Evolutionary conservation across 345 rosid genomes (phyloP), one percentile per base, ranked within the genome.

Genomic region (Sisymbrium altissimum): DNA sequence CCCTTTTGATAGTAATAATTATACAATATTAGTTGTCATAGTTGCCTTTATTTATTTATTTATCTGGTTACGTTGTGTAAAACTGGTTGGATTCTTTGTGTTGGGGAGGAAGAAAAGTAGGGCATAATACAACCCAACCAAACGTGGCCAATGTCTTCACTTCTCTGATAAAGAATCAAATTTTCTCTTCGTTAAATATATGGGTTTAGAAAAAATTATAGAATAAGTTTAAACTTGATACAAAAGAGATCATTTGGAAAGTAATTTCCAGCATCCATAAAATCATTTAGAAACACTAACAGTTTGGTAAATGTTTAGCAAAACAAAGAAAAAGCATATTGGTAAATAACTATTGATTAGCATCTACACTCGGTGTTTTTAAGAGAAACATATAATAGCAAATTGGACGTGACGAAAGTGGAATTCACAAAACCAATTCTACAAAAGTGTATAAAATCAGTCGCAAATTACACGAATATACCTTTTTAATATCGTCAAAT

Each of bases 31-130:
- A 17, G 19, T 55, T 41, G 45, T 3, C 8, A 44, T 17, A 55
- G 65, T 36, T 55, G n/a, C 46, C 36, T 67, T 58, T 8, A 15
- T 64, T 27, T 19, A 5, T 18, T 48, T n/a, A 29, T 66, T 36
- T 19, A 63, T 76, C 55, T 58, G 59, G 67, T 58, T 52, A 52
- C 33, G 15, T 52, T 17, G 54, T 43, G 6, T 27, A 56, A 76
- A 64, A 40, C 58, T 75, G 65, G 64, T 74, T 73, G 66, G 86
- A 87, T 88, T 77, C 92, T 78, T 85, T 86, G 71, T 82, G 60
- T 15, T 38, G 80, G 36, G 64, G 82, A 81, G 33, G 53, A 85
- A 81, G 87, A 43, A 83, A 92, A 88, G 86, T 38, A 82, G 85
- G 76, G 86, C 49, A 82, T 82, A 83, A 82, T 71, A 65, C 83